Percentiles rank a stretch among this genome's conserved stretches.
phyloP scores from a whole-genome alignment of 2,329 filamentous ascomycete genomes.

The Colletotrichum sp. region DNA sequence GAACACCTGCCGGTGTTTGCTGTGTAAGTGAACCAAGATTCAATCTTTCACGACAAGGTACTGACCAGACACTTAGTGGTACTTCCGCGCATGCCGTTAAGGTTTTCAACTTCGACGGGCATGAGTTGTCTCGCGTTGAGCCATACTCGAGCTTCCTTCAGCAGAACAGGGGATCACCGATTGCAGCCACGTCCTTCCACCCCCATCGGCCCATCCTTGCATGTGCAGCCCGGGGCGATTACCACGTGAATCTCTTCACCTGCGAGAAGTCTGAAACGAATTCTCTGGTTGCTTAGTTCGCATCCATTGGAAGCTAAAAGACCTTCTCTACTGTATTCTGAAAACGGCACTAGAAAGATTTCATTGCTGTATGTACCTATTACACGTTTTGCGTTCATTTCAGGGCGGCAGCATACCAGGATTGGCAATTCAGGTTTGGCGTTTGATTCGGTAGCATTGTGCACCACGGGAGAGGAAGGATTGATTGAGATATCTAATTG shows the following conservation, averaged over 20 bases:
- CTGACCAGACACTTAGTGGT: conserved; percentile 63
- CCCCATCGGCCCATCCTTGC: conserved; percentile 92
- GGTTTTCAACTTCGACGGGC: conserved; percentile 87
- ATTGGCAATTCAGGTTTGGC: conserved; percentile 5
- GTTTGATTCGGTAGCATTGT: conserved; percentile 7
- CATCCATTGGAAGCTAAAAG: neutral
- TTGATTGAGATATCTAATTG: neutral
- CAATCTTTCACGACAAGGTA: neutral
- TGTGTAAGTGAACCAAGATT: conserved; percentile 65
- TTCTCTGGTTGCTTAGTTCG: conserved; percentile 14
- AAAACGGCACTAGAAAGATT: neutral
- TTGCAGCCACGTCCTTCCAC: conserved; percentile 91
- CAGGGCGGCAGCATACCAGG: conserved; percentile 5
- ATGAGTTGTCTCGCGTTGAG: conserved; percentile 81
- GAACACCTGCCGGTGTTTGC: conserved; percentile 97
- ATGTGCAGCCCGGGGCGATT: conserved; percentile 83
- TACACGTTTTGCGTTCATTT: conserved; percentile 3
- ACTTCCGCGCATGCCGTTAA: conserved; percentile 88
- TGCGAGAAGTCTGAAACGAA: conserved; percentile 58
- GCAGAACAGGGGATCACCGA: conserved; percentile 79
- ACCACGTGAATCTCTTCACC: conserved; percentile 88
- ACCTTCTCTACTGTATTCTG: neutral
- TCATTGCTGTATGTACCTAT: conserved; percentile 10
- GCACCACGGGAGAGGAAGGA: neutral
- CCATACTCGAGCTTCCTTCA: conserved; percentile 89